Evolutionary conservation across 1,284 basidiomycete genomes (phyloP).

Genomic region (Ceratobasidium sp.): DNA sequence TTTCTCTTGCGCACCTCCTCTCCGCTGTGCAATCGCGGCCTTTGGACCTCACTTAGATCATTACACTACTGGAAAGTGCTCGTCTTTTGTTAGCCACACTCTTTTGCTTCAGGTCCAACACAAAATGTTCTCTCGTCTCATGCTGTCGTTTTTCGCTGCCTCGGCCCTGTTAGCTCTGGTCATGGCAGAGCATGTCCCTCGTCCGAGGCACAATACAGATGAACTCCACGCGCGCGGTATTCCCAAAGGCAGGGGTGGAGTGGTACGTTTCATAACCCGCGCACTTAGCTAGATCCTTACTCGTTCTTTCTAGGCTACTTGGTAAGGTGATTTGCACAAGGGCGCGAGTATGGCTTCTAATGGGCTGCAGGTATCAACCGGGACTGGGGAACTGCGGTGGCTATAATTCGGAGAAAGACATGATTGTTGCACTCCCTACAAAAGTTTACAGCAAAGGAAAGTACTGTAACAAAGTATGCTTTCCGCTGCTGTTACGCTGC

Average conservation of each 20-base stretch:
- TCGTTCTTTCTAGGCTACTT: conserved; percentile 3
- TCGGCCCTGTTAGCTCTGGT: background rate
- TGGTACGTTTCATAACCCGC: background rate
- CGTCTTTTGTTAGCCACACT: too few species aligned
- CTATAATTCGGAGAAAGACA: conserved; percentile 8
- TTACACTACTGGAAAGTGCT: too few species aligned
- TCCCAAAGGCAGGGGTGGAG: conserved; percentile 5
- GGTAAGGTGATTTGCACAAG: background rate
- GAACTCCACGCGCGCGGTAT: background rate
- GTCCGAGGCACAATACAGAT: background rate
- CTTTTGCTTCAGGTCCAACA: background rate
- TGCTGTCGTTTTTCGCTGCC: background rate
- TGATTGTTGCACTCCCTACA: conserved; percentile 24
- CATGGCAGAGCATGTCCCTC: conserved; percentile 13
- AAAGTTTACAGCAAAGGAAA: background rate
- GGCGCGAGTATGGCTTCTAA: background rate
- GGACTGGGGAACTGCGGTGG: conserved; percentile 29
- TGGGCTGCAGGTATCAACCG: background rate
- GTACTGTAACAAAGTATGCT: conserved; percentile 21
- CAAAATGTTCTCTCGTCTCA: conserved; percentile 20
- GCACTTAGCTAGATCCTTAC: too few species aligned
- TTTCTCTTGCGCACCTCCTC: too few species aligned
- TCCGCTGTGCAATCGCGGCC: too few species aligned
- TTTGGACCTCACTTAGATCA: too few species aligned
- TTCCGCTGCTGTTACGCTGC: too few species aligned